Base-by-base conservation (phyloP, 441 rosid genomes). In the Gossypium davidsonii region DNA sequence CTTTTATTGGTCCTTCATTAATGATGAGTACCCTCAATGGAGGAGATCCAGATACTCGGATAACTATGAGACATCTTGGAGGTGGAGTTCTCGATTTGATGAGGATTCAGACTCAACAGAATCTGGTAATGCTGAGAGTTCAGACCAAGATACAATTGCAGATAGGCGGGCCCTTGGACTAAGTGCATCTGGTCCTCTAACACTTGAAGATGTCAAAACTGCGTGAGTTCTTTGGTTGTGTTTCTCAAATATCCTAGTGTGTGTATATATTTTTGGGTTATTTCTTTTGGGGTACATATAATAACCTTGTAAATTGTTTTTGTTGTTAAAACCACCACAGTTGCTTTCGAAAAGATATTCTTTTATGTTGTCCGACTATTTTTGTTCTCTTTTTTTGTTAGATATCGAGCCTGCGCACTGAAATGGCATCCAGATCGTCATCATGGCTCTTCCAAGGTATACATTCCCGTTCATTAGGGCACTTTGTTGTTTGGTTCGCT, bases 391-490 rank as follows among this genome's bases (percentile, higher is more conserved):
- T 62, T 66, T 74, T 76, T 6, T 9, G 26, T 46, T 80, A 94
- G 97, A 65, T 94, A 89, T 74, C 88, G 97, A 74, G 74, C 83
- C 70, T 88, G 97, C 77, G 98, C 98, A 3, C 74, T 94, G 68
- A 91, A 91, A 79, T 94, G 99, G 97, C 97, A 94, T 77, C 99
- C 97, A 9, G 97, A 94, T 90, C 99, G 96, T 73, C 98, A 91
- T 82, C 91, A 87, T 58, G 97, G 97, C 71, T 79, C 91, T 42
- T 85, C 90, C 67, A 94, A 94, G 98, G 98, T 92, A 85, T 60
- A 44, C 67, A 25, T 81, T 51, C 9, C 17, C 71, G 60, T n/a
- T 53, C 18, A 10, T 52, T 63, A 66, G 6, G 20, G 63, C 52
- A 56, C 23, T 53, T 14, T 5, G 21, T 53, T 14, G 1, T n/a